These are phyloP conservation scores for Trichoderma hamatum DNA, from an alignment of 2,329 filamentous ascomycete genomes.

Conservation along the genomic window DNA sequence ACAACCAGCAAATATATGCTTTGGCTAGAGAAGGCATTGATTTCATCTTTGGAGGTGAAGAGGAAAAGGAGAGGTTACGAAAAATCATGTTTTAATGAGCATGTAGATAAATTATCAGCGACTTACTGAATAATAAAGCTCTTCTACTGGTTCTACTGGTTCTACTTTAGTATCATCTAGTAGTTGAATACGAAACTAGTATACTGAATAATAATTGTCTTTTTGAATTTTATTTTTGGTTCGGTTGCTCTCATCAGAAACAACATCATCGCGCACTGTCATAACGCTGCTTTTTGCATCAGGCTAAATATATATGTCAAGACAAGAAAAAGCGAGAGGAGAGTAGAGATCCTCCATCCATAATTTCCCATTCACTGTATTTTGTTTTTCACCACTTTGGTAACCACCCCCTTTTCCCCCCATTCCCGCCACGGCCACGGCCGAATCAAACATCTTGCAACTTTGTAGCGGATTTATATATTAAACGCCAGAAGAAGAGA, in stretches of 20 bases:
- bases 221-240: not conserved
- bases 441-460: not conserved
- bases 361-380: not conserved
- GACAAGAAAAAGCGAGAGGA: constrained; percentile 12
- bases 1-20: constrained; percentile 47
- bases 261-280: not conserved
- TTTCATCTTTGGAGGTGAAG: constrained; percentile 66
- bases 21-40: constrained; percentile 65
- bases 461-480: constrained; percentile 3
- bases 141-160: no score
- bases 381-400: not conserved
- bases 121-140: not conserved
- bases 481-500: constrained; percentile 8
- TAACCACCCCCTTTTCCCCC: not conserved
- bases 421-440: not conserved
- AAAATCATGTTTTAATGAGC: constrained; percentile 52
- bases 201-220: not conserved
- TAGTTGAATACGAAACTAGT: no score
- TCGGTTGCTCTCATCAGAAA: not conserved
- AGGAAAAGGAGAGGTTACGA: constrained; percentile 62
- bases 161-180: no score
- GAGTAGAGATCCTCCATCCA: constrained; percentile 9
- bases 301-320: constrained; percentile 13
- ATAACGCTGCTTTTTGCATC: constrained; percentile 23
- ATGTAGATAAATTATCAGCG: not conserved